Conservation (phyloP, 805 yeast species). For the Wickerhamomyces xylosicus region DNA sequence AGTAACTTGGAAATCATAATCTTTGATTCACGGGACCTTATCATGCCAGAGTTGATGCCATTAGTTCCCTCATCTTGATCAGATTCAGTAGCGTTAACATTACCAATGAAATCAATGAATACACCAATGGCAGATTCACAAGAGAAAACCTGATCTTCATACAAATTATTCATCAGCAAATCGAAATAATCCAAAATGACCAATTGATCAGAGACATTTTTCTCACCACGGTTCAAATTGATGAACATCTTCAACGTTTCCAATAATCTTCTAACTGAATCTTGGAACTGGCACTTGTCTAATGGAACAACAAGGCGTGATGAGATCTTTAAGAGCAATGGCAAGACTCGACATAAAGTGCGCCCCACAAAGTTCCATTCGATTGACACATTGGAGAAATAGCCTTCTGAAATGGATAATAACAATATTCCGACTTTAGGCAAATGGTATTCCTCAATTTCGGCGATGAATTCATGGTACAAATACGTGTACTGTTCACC, state of each 20-base stretch:
- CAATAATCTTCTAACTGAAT: conserved; percentile 21
- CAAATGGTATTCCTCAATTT: conserved; percentile 19
- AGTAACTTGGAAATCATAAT: conserved; percentile 53
- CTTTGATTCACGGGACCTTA: conserved; percentile 26
- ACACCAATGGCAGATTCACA: conserved; percentile 30
- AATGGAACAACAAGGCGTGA: conserved; percentile 16
- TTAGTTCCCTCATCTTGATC: conserved; percentile 19
- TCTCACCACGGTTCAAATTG: conserved; percentile 31
- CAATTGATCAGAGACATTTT: conserved; percentile 52
- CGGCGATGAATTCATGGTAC: conserved; percentile 38
- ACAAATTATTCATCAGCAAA: conserved; percentile 36
- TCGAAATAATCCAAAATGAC: conserved; percentile 51
- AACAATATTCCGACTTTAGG: conserved; percentile 45
- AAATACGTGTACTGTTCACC: conserved; percentile 52
- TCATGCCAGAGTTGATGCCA: background rate
- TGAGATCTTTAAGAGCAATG: conserved; percentile 37
- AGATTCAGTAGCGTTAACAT: conserved; percentile 37
- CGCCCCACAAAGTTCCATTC: conserved; percentile 58
- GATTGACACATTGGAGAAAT: conserved; percentile 36
- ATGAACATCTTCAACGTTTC: conserved; percentile 33
- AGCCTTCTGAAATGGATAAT: conserved; percentile 32
- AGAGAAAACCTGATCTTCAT: conserved; percentile 22
- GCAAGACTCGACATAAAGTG: conserved; percentile 50
- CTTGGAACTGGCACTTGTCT: conserved; percentile 16
- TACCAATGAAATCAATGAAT: conserved; percentile 35